Percentiles rank a stretch among this genome's conserved stretches.
phyloP scores from a whole-genome alignment of 2,329 filamentous ascomycete species.

The Biscogniauxia mediterranea region DNA sequence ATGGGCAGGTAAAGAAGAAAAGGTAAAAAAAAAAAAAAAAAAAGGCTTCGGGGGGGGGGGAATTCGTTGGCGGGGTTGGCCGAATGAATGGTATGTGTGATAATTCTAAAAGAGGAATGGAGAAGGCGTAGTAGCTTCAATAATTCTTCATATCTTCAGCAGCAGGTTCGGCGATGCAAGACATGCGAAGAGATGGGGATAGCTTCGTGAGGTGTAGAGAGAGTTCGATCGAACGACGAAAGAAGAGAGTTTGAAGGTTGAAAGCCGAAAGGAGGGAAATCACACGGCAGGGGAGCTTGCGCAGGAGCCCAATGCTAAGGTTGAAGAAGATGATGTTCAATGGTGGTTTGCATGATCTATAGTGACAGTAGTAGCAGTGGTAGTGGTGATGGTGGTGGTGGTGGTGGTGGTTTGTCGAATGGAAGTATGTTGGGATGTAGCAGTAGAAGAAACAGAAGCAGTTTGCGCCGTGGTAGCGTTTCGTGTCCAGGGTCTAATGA shows the following conservation, averaged over 20 bases:
- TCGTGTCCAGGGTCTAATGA: conserved; percentile 17
- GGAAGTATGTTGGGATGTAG: conserved; percentile 17
- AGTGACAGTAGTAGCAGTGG: conserved; percentile 4
- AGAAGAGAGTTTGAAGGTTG: neutral
- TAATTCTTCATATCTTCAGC: neutral
- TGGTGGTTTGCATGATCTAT: conserved; percentile 17
- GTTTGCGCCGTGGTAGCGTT: conserved; percentile 12
- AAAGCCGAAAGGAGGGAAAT: neutral
- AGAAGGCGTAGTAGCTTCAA: neutral
- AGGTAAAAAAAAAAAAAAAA: too few relatives aligned
- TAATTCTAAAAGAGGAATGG: neutral
- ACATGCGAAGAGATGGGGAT: neutral
- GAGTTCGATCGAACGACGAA: neutral
- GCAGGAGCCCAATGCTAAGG: conserved; percentile 13
- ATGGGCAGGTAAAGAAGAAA: conserved; percentile 1
- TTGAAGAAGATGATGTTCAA: conserved; percentile 16
- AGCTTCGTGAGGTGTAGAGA: too few relatives aligned
- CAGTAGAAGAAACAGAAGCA: conserved; percentile 15
- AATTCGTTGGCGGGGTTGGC: too few relatives aligned
- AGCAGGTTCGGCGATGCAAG: neutral
- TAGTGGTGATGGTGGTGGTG: conserved; percentile 2
- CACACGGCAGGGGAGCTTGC: neutral
- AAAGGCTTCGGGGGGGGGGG: too few relatives aligned
- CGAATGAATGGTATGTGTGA: neutral
- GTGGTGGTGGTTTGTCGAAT: conserved; percentile 6